Conservation (phyloP, 805 yeast genomes). For the Yamadazyma paraphyllophila region DNA sequence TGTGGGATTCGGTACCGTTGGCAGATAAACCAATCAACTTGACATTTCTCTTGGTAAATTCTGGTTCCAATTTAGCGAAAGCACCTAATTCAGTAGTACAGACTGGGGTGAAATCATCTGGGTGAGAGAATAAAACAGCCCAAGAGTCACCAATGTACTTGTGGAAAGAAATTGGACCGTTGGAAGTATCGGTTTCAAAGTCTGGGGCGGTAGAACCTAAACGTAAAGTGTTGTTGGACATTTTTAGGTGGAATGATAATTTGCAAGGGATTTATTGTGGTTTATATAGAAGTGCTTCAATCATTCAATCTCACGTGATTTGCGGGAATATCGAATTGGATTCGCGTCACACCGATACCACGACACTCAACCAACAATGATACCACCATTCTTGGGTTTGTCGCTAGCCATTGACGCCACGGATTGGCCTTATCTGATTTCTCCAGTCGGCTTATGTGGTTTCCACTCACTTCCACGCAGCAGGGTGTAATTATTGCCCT, state of each 20-base stretch:
- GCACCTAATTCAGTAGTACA: constrained; percentile 97
- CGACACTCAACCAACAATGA: neutral
- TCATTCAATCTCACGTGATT: constrained; percentile 14
- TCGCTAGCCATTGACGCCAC: neutral
- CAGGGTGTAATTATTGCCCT: too few relatives aligned
- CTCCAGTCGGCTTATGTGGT: too few relatives aligned
- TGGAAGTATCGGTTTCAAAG: constrained; percentile 78
- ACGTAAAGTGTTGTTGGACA: constrained; percentile 13
- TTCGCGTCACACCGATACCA: neutral
- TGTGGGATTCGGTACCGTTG: constrained; percentile 75
- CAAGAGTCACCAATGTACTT: constrained; percentile 82
- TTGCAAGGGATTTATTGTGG: neutral
- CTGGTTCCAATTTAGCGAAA: constrained; percentile 84
- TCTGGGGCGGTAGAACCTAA: constrained; percentile 81
- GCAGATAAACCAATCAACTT: constrained; percentile 90
- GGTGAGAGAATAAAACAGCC: constrained; percentile 90
- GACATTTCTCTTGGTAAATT: constrained; percentile 79
- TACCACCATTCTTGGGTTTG: neutral
- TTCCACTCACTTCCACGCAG: too few relatives aligned
- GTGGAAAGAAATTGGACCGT: constrained; percentile 83
- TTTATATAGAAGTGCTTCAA: constrained; percentile 1
- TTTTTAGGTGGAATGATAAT: constrained; percentile 1
- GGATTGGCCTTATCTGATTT: neutral
- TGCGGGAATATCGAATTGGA: constrained; percentile 1
- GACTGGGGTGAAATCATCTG: constrained; percentile 95